phyloP scores from a whole-genome alignment of 345 rosid genomes.

The Tarenaya hassleriana region DNA sequence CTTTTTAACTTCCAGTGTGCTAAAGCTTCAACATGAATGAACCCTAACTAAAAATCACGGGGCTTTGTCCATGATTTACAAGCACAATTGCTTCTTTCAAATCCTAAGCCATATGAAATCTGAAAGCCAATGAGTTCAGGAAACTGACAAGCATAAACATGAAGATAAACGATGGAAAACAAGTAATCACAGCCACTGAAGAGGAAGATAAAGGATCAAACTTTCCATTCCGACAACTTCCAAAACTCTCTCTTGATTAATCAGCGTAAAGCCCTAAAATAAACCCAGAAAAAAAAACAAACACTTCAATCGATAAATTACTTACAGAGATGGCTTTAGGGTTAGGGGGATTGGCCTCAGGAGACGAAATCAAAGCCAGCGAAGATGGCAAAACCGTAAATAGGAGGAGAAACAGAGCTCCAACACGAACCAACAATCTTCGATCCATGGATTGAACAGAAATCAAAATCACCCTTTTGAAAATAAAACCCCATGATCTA shows the following conservation, averaged over 20 bases:
- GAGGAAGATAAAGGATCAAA: no score
- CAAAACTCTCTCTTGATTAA: background rate
- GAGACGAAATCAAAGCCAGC: constrained; percentile 36
- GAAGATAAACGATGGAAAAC: background rate
- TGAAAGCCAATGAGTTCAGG: background rate
- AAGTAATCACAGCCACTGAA: no score
- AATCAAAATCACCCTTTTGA: background rate
- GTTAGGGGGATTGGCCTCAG: constrained; percentile 33
- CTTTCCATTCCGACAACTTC: background rate
- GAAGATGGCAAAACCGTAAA: constrained; percentile 31
- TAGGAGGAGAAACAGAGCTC: constrained; percentile 32
- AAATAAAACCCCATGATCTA: constrained; percentile 2
- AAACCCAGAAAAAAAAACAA: background rate
- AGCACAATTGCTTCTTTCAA: constrained; percentile 82
- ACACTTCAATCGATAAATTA: background rate
- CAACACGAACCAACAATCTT: constrained; percentile 11
- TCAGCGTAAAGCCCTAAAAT: background rate
- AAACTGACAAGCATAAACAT: no score
- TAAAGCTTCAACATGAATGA: no score
- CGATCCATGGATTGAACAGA: constrained; percentile 17
- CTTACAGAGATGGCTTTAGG: constrained; percentile 81
- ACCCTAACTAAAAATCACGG: no score
- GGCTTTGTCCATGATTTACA: no score
- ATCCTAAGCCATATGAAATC: constrained; percentile 41
- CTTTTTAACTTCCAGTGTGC: no score